Evolutionary conservation across 139 green algal genomes (phyloP).

Genomic region (Desmodesmus armatus): DNA sequence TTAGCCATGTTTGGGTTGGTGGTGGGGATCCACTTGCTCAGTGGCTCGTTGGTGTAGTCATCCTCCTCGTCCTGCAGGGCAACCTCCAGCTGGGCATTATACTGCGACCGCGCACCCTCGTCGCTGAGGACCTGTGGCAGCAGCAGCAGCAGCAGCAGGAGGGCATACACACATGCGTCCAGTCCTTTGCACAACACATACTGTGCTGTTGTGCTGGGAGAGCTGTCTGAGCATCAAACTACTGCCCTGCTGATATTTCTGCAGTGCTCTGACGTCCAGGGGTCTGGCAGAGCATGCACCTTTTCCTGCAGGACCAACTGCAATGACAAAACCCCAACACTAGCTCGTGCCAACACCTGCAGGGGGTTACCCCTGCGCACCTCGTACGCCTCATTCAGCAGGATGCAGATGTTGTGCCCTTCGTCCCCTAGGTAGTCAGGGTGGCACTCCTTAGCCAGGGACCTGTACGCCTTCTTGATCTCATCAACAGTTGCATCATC

Average conservation of each 20-base stretch:
- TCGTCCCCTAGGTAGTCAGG: slow-evolving; percentile 74
- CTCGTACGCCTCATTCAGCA: slow-evolving; percentile 85
- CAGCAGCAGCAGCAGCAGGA: slow-evolving; percentile 2
- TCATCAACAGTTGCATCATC: slow-evolving; percentile 69
- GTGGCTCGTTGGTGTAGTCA: slow-evolving; percentile 78
- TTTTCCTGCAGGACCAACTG: neutral
- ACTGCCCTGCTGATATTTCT: neutral
- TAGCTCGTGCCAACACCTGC: neutral
- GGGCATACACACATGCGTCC: neutral
- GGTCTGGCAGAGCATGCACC: too few species aligned
- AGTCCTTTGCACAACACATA: neutral
- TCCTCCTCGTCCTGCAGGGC: slow-evolving; percentile 74
- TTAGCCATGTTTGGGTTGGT: slow-evolving; percentile 73
- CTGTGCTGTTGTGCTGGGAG: too few species aligned
- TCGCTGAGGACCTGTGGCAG: slow-evolving; percentile 72
- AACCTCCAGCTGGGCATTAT: slow-evolving; percentile 76
- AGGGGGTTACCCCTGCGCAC: neutral
- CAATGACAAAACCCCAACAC: neutral
- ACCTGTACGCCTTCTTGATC: slow-evolving; percentile 86
- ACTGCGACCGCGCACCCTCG: slow-evolving; percentile 54
- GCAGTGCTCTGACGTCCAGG: too few species aligned
- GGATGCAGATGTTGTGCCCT: slow-evolving; percentile 88
- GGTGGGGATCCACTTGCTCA: slow-evolving; percentile 83
- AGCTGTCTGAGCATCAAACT: neutral
- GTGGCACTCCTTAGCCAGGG: slow-evolving; percentile 78